phyloP scores from a whole-genome alignment of 139 green algal species.

The Deuterostichococcus epilithicus region DNA sequence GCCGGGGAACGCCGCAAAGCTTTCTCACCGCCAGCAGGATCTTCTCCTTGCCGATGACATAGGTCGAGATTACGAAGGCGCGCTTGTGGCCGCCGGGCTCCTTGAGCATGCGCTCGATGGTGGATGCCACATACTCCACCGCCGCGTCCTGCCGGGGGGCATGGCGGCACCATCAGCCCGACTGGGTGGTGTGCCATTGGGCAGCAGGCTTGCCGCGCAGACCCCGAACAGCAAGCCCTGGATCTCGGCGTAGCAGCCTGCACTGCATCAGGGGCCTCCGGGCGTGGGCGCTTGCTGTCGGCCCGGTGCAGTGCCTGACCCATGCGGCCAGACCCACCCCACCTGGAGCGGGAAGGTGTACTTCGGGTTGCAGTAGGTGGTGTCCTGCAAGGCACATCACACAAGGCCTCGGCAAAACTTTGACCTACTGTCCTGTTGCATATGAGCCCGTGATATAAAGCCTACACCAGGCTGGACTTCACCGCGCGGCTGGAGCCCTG shows the following conservation, averaged over 20 bases:
- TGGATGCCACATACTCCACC: constrained; percentile 53
- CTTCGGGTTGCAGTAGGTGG: constrained; percentile 73
- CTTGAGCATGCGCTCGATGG: constrained; percentile 36
- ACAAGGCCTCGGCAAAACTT: too few species aligned
- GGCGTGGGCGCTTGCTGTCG: background rate
- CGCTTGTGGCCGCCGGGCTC: constrained; percentile 10
- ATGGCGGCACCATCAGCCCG: background rate
- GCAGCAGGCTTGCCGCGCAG: too few species aligned
- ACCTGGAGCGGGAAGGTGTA: constrained; percentile 68
- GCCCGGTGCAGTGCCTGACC: background rate
- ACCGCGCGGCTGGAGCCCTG: too few species aligned
- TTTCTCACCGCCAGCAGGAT: constrained; percentile 53
- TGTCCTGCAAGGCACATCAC: constrained; percentile 55
- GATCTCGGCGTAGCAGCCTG: too few species aligned
- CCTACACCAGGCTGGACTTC: too few species aligned
- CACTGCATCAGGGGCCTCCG: background rate
- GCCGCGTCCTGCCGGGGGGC: constrained; percentile 52
- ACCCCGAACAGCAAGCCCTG: too few species aligned
- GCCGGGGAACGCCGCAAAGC: too few species aligned
- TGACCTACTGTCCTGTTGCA: too few species aligned
- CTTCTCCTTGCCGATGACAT: constrained; percentile 82
- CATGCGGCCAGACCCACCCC: background rate
- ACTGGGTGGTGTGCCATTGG: background rate
- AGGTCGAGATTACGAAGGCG: constrained; percentile 56
- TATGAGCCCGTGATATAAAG: too few species aligned